Evolutionary conservation across 805 yeast genomes (phyloP), one percentile per base, ranked within the genome.

Genomic region (Candida stauntonica): DNA sequence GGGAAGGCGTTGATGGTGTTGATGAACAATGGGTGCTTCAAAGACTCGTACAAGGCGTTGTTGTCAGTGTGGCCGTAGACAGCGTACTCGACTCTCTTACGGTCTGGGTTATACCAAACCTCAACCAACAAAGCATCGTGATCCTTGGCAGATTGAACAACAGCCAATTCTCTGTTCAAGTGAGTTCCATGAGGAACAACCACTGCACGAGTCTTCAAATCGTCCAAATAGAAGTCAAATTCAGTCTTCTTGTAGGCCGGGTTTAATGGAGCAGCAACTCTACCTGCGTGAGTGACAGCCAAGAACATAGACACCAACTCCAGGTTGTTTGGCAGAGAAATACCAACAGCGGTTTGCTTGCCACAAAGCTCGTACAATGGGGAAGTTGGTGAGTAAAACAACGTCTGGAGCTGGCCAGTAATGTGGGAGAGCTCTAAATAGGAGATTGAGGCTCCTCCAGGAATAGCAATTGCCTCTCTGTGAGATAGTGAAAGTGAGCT

Each of bases 251-350:
- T 78, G 57, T 79, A 80, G 38, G 69, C 68, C 13, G 86, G 73
- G 51, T 81, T 82, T 54, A 81, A 63, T 12, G 89, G 89, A 2
- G 86, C 84, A 16, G 82, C 83, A 31, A 81, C 65, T 47, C 73
- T 65, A 1, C 77, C 72, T 20, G 75, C 68, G 45, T 73, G 69
- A 2, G 85, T 73, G 18, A 72, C 63, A 2, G 79, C 81, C 17
- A 81, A 57, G 52, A 79, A 81, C 2, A 74, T 61, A 8, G 70
- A 68, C 1, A 73, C 68, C 36, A 79, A 72, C 49, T 81, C 88
- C 17, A 81, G 52, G 4, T 75, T 62, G 54, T 82, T 81, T 20
- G 80, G 77, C 42, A 81, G 60, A 1, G 84, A 67, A 17, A 81
- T 78, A 0, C 83, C 81, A 29, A 79, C 65, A 3, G 76, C 68